Evolutionary conservation across 1,284 basidiomycete species (phyloP).

Genomic region (Moniliophthora roreri): DNA sequence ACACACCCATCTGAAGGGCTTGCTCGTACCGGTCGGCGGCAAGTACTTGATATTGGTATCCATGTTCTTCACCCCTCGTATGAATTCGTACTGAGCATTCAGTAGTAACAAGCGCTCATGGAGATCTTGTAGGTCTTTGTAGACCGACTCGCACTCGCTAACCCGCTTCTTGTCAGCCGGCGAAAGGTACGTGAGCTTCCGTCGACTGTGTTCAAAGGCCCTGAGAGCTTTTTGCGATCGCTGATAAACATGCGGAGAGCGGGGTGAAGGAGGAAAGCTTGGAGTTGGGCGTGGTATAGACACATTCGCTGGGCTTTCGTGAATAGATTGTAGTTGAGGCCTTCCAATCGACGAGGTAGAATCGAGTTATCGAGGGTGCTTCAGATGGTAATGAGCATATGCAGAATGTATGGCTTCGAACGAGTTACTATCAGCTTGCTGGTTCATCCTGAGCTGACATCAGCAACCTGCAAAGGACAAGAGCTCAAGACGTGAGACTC

Average conservation of each 20-base stretch:
- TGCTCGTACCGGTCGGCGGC: slow-evolving; percentile 5
- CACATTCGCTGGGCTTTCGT: slow-evolving; percentile 17
- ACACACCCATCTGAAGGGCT: slow-evolving; percentile 17
- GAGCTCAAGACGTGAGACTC: slow-evolving; percentile 2
- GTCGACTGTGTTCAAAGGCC: slow-evolving; percentile 16
- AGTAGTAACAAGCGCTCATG: slow-evolving; percentile 11
- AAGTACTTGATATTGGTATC: slow-evolving; percentile 6
- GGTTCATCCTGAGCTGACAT: slow-evolving; percentile 15
- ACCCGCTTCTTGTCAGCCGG: slow-evolving; percentile 5
- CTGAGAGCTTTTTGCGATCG: slow-evolving; percentile 9
- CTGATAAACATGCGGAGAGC: slow-evolving; percentile 15
- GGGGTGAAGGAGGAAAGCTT: slow-evolving; percentile 18
- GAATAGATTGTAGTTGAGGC: slow-evolving; percentile 14
- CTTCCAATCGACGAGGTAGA: slow-evolving; percentile 10
- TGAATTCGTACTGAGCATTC: slow-evolving; percentile 19
- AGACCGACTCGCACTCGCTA: slow-evolving; percentile 9
- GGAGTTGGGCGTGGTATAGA: slow-evolving; percentile 14
- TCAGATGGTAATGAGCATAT: slow-evolving; percentile 17
- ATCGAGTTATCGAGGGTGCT: slow-evolving; percentile 7
- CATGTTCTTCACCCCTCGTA: slow-evolving; percentile 16
- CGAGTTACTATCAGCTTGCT: slow-evolving; percentile 13
- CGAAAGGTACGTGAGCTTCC: slow-evolving; percentile 9
- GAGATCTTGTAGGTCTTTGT: slow-evolving; percentile 10
- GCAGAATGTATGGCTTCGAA: slow-evolving; percentile 14
- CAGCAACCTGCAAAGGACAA: not conserved